Evolutionary conservation across 148 eudicot genomes (phyloP), one percentile per base, ranked within the genome.

Genomic region (Rhododendron ferrugineum): DNA sequence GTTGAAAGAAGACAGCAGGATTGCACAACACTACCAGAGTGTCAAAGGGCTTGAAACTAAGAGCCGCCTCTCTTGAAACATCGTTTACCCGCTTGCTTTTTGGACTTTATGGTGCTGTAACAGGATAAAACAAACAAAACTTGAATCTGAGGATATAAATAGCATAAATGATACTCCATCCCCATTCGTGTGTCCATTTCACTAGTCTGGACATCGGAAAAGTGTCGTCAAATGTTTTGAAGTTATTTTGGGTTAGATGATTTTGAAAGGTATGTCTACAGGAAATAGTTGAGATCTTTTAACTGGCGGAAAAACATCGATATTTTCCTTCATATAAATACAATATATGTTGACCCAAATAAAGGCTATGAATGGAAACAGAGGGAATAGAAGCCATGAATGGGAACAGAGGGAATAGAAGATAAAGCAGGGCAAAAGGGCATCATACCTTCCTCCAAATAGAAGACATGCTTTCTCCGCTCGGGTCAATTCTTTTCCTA

Each of bases 361-460:
- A 30, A 70, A 30, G 22, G 75, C 22, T 37, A 70, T 5, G 40
- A 70, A 30, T 30, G 9, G 74, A 28, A 30, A 68, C 28, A 11
- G 16, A 66, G 16, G 74, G 18, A 68, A 11, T 68, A 68, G 36
- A 28, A 68, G 36, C 75, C 75, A 14, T 4, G 75, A 13, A 70
- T 66, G 8, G 75, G 75, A 14, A 70, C 30, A 13, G 74, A 68
- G 74, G 36, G 15, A 68, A 30, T 62, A 68, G 16, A 30, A 68
- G 74, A 56, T 56, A 56, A 56, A 62, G 23, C 36, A 68, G 37
- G 74, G 74, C 36, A 28, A 28, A 11, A n/a, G 18, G 36, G 36
- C 18, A 68, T 30, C 47, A 42, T 66, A 87, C 89, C 89, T 84
- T 81, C 40, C 44, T 40, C 84, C 66, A 47, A 54, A 72, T 20